Evolutionary conservation across 2,329 filamentous ascomycete genomes (phyloP), one percentile per base, ranked within the genome.

Genomic region (Ophiostoma piceae): DNA sequence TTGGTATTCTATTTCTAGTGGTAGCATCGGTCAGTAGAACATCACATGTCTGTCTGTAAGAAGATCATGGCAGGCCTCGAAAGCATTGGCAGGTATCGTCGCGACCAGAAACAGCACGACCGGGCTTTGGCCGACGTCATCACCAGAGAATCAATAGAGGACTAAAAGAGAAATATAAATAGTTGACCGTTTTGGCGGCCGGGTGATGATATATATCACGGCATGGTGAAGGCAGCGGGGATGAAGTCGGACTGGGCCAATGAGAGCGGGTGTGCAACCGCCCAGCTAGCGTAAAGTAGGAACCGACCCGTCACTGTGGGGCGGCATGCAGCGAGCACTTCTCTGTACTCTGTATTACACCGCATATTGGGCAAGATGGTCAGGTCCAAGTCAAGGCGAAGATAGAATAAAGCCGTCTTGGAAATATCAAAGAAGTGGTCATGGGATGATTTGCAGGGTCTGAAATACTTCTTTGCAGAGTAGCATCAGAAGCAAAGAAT

Each of bases 191-290:
- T 19, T 47, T n/a, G 43, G 43, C 43, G 43, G 19, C 43, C 43
- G 19, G 19, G 43, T 47, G 43, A n/a, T 47, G 43, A 47, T 47
- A 47, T 47, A 47, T n/a, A 47, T 47, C 43, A 47, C 19, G 51
- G 51, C 51, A 26, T 14, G 22, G 51, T 26, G n/a, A 62, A 32
- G 26, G 6, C 12, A 37, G 68, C 39, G 65, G 64, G 29, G 54
- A 47, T 64, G 65, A 37, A 19, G 47, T 62, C 41, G 51, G 11
- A 12, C 32, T 29, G 47, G 22, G 43, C 72, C 73, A 73, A 73
- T 73, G 47, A 68, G 69, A 72, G 60, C 41, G 65, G 65, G 6
- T 22, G 71, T 73, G 67, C 71, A 74, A 51, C 72, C 73, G 72
- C 73, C 73, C 37, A 71, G 22, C 35, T 66, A 66, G 19, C 12